Conservation (phyloP, 306 rosid species). For the Cajanus cajan region DNA sequence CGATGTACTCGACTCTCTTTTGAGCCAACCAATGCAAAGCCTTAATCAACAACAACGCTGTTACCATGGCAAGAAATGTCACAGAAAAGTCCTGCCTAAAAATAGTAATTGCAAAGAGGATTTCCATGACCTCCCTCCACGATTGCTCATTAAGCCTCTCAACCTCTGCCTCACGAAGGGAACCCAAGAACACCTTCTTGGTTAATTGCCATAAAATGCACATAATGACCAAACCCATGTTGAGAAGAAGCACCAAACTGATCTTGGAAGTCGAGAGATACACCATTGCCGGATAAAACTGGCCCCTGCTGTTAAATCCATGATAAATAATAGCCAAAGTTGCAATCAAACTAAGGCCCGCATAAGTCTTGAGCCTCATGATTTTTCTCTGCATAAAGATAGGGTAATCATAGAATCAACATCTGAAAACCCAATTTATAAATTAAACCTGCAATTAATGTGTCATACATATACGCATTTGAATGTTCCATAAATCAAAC, state of each 20-base stretch:
- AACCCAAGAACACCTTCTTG: constrained; percentile 76
- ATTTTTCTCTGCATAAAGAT: constrained; percentile 44
- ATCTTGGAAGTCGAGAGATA: constrained; percentile 96
- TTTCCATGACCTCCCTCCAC: constrained; percentile 99
- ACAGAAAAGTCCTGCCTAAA: constrained; percentile 97
- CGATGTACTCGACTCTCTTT: constrained; percentile 96
- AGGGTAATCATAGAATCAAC: constrained; percentile 31
- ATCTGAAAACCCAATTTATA: constrained; percentile 12
- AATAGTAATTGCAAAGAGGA: constrained; percentile 91
- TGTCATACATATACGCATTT: background rate
- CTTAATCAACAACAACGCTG: constrained; percentile 78
- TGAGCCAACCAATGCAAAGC: constrained; percentile 99
- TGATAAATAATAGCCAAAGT: constrained; percentile 83
- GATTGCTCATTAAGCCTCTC: constrained; percentile 99
- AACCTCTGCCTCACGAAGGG: constrained; percentile 97
- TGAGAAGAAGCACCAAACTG: constrained; percentile 90
- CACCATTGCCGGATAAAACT: constrained; percentile 97
- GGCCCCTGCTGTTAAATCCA: constrained; percentile 93
- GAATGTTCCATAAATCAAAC: background rate
- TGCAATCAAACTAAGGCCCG: constrained; percentile 84
- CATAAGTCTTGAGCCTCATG: constrained; percentile 92
- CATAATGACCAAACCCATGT: constrained; percentile 91
- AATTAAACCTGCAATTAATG: background rate
- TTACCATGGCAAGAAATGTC: constrained; percentile 87
- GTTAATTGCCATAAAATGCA: constrained; percentile 89